These are phyloP conservation scores for Tolypocladium sp. DNA, from an alignment of 2,329 filamentous ascomycete species.

Conservation along the genomic window DNA sequence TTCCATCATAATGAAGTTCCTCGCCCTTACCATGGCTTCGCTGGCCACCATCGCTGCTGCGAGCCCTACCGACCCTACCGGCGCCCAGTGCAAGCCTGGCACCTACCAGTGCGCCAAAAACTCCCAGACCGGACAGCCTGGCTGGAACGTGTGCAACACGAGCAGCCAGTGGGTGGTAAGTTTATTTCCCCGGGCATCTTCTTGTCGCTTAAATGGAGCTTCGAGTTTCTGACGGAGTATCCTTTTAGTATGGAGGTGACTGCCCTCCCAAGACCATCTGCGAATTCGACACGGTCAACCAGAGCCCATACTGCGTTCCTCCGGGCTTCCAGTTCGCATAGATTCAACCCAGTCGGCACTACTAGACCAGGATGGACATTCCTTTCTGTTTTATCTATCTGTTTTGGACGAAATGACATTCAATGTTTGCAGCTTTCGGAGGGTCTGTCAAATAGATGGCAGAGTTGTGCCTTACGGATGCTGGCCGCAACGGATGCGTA, in stretches of 20 bases:
- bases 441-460: neutral
- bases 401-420: neutral
- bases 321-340: neutral
- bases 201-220: neutral
- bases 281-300: neutral
- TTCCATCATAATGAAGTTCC: neutral
- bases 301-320: neutral
- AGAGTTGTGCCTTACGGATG: neutral
- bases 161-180: neutral
- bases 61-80: neutral
- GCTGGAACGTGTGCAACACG: neutral
- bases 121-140: neutral
- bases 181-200: too few species aligned
- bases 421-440: neutral
- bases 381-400: rapidly evolving
- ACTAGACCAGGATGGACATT: neutral
- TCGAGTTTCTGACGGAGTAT: neutral
- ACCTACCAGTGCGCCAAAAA: neutral
- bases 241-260: neutral
- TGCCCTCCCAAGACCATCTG: neutral
- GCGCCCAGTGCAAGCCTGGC: neutral
- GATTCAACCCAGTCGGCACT: neutral
- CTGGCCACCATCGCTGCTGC: neutral
- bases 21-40: neutral
- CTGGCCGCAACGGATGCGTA: neutral